A percentile compares a stretch with the other conserved stretches of the same genome.
These are phyloP conservation scores for Ophiostoma sp. DNA, from an alignment of 2,329 filamentous ascomycete genomes.

Conservation along the genomic window DNA sequence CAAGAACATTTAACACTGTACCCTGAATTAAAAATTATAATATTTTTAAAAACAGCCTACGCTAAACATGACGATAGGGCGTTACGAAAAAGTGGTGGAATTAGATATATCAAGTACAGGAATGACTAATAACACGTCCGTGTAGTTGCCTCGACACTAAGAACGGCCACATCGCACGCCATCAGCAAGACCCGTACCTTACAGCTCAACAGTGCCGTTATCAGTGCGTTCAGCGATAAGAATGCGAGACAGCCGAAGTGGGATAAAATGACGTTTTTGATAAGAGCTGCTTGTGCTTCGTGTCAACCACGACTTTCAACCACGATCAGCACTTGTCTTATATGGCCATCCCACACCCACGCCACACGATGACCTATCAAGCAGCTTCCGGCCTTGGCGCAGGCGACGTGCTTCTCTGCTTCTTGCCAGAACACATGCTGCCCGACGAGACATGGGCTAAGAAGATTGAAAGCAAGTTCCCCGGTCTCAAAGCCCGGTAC, in stretches of 20 bases:
- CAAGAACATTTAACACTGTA: too few relatives aligned
- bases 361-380: neutral
- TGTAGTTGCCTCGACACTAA: neutral
- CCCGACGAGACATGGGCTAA: constrained; percentile 35
- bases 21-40: too few relatives aligned
- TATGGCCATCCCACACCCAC: neutral
- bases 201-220: neutral
- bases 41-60: too few relatives aligned
- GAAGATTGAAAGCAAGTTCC: constrained; percentile 33
- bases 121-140: too few relatives aligned
- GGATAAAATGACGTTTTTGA: neutral
- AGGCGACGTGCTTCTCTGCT: constrained; percentile 33
- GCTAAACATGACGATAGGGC: too few relatives aligned
- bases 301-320: too few relatives aligned
- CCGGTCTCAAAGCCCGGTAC: constrained; percentile 38
- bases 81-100: too few relatives aligned
- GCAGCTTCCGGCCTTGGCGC: neutral
- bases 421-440: constrained; percentile 30
- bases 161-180: neutral
- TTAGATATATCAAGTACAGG: too few relatives aligned
- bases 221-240: neutral
- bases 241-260: neutral
- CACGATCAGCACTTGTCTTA: neutral
- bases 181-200: constrained; percentile 1
- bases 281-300: neutral